Evolutionary conservation across 2,329 filamentous ascomycete species (phyloP).

Genomic region (Colletotrichum horii): DNA sequence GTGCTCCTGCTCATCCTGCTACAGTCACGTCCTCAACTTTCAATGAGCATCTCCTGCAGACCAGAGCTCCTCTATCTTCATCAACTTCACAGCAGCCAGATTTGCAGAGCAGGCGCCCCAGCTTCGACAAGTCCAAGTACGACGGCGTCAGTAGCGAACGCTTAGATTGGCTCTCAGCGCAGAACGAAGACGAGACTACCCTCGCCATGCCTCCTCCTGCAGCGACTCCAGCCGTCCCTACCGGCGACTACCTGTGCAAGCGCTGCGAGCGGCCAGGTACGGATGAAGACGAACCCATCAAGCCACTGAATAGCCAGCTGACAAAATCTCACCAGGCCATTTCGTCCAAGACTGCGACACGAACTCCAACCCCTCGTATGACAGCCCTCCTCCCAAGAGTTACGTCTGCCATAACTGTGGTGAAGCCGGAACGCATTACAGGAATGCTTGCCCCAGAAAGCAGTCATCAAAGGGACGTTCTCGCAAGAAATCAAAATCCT

Average conservation of each 20-base stretch:
- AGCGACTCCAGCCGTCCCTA: not conserved
- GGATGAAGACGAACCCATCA: not conserved
- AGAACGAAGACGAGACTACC: not conserved
- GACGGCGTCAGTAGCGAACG: not conserved
- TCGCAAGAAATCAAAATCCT: not conserved
- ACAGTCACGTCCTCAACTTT: not conserved
- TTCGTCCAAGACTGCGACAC: constrained; percentile 21
- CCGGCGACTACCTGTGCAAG: constrained; percentile 9
- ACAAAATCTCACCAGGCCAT: constrained; percentile 18
- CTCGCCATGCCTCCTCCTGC: not conserved
- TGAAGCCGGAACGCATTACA: constrained; percentile 16
- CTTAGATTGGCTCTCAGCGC: not conserved
- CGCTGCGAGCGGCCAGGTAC: constrained; percentile 12
- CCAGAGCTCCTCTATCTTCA: not conserved
- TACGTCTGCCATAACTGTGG: constrained; percentile 26
- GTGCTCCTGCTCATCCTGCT: not conserved
- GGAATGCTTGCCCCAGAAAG: constrained; percentile 13
- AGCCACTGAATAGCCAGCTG: not conserved
- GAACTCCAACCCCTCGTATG: not conserved
- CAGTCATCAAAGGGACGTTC: not conserved
- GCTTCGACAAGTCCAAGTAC: not conserved
- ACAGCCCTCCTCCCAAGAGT: not conserved
- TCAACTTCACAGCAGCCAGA: not conserved
- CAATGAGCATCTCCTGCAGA: not conserved
- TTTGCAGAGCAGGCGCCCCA: not conserved